Evolutionary conservation across 257 asterid species (phyloP).

Genomic region (Misopates orontium): DNA sequence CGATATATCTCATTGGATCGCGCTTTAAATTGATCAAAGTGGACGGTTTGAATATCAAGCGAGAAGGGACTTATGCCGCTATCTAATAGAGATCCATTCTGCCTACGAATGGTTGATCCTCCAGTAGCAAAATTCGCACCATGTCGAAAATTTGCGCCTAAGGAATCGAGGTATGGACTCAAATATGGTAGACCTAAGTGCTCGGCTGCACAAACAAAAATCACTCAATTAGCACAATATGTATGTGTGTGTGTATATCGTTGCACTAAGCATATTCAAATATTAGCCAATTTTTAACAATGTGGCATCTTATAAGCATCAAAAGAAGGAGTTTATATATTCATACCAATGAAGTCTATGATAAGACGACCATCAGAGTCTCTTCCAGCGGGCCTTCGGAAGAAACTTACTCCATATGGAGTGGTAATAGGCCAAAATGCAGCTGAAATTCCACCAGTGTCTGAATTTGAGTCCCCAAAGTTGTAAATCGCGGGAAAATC

Average conservation of each 20-base stretch:
- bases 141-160: conserved; percentile 42
- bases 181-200: conserved; percentile 47
- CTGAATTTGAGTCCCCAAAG: conserved; percentile 66
- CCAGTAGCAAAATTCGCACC: conserved; percentile 60
- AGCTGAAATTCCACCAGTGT: conserved; percentile 58
- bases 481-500: conserved; percentile 57
- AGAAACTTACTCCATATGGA: conserved; percentile 52
- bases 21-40: conserved; percentile 38
- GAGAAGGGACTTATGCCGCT: conserved; percentile 48
- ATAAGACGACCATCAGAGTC: conserved; percentile 60
- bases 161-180: conserved; percentile 53
- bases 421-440: conserved; percentile 43
- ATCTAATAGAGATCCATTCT: conserved; percentile 36
- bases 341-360: conserved; percentile 53
- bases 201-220: conserved; percentile 44
- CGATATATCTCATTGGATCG: conserved; percentile 44
- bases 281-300: too few species aligned
- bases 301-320: too few species aligned
- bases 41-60: conserved; percentile 46
- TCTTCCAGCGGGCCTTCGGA: conserved; percentile 46
- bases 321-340: too few species aligned
- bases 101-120: conserved; percentile 43
- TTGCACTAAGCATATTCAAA: too few species aligned
- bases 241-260: too few species aligned
- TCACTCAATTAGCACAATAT: conserved; percentile 3